Evolutionary conservation across 2,329 filamentous ascomycete species (phyloP), one percentile per base, ranked within the genome.

Genomic region (Coniochaeta sp.): DNA sequence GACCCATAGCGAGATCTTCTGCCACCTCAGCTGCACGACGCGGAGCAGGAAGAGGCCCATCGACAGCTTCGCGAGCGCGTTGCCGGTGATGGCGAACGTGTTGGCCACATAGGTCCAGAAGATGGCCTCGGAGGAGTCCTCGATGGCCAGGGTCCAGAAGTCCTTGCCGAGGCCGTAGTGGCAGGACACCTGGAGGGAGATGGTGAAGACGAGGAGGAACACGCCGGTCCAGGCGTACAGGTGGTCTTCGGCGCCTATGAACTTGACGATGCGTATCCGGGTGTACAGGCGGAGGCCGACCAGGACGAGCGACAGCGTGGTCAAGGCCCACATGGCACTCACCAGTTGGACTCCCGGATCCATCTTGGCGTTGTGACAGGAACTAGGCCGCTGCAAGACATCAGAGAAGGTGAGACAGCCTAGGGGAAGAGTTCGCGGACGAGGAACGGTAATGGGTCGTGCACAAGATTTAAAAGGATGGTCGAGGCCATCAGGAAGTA

Each of bases 101-200:
- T 74, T 74, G 57, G 71, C 73, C 19, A 75, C 68, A 50, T 73
- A 74, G 2, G 70, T 72, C 72, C 73, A 75, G 58, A 75, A 72
- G 59, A 75, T 74, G 60, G 73, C 71, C 32, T 71, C 59, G n/a
- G 71, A 71, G 7, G 69, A 69, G 34, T 70, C 63, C 44, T 68
- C 68, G n/a, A 70, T 57, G 12, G 59, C 63, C 1, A 75, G 67
- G 3, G 57, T 57, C 71, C 69, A 74, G 40, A 74, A 71, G 59
- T 65, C 70, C 52, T 64, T 67, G 1, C 73, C 73, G 12, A 75
- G 64, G 1, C 73, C 73, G 60, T 71, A 66, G 42, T 70, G 64
- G 4, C 73, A 71, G 0, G 73, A 67, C 12, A 74, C 66, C 60
- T 75, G 73, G 60, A 75, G 70, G 61, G 69, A 71, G 36, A 64